A percentile compares a stretch with the other conserved stretches of the same genome.
Conservation (phyloP, 495 filamentous ascomycete species). For the Cairneyella variabilis region DNA sequence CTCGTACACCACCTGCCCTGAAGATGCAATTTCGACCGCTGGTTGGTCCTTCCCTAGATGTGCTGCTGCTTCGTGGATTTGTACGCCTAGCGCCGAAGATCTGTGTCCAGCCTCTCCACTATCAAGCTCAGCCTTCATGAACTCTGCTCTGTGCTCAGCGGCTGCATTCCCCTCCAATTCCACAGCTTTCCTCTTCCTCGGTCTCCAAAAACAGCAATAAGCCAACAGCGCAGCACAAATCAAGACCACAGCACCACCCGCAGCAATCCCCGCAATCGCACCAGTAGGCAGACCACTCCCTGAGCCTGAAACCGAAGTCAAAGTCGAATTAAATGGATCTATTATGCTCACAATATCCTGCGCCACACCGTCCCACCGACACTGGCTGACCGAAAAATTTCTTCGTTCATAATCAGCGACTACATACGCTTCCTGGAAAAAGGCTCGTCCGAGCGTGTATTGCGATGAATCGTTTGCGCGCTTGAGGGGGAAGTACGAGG, state of each 20-base stretch:
- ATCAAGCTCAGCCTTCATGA: conserved; percentile 5
- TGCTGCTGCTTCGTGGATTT: not conserved
- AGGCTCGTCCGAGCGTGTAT: conserved; percentile 51
- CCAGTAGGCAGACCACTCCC: not conserved
- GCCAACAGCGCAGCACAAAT: not conserved
- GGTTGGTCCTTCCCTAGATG: not conserved
- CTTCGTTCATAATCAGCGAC: conserved; percentile 21
- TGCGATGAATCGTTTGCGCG: conserved; percentile 46
- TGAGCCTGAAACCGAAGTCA: not conserved
- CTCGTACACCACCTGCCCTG: conserved; percentile 1
- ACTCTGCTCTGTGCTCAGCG: not conserved
- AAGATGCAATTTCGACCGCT: conserved; percentile 1
- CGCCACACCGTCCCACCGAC: conserved; percentile 11
- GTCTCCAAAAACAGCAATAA: conserved; percentile 3
- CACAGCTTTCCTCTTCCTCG: not conserved
- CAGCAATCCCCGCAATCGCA: conserved; percentile 15
- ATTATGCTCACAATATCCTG: conserved; percentile 18
- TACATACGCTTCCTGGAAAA: conserved; percentile 51
- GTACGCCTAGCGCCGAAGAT: not conserved
- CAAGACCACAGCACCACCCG: conserved; percentile 5
- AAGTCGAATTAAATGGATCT: not conserved
- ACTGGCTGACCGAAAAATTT: conserved; percentile 20
- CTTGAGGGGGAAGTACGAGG: conserved; percentile 49
- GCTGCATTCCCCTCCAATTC: not conserved
- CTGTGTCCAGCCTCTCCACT: not conserved